Conservation (phyloP, 192 early-diverging fungal species). For the Hyaloraphidium curvatum region DNA sequence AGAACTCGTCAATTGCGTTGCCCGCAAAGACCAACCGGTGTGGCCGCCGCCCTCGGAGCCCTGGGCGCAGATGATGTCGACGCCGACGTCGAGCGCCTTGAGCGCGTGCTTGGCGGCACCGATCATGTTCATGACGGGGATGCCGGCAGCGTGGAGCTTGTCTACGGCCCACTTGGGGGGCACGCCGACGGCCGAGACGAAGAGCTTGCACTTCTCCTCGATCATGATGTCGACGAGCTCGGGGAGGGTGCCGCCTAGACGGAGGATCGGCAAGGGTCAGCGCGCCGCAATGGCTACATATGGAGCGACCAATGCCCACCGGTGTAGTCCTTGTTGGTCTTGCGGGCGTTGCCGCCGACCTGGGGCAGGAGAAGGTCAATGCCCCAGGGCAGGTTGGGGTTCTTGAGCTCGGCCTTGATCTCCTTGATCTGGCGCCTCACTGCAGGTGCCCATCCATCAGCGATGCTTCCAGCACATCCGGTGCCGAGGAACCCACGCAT, state of each 20-base stretch:
- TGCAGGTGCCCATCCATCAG: no score
- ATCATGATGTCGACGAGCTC: constrained; percentile 26
- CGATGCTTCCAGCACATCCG: background rate
- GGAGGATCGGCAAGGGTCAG: no score
- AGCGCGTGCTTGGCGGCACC: constrained; percentile 17
- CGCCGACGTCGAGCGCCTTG: constrained; percentile 21
- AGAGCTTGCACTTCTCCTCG: constrained; percentile 16
- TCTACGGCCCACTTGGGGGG: constrained; percentile 21
- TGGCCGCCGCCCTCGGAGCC: constrained; percentile 24
- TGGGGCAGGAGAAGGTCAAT: constrained; percentile 25
- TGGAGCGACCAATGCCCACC: no score
- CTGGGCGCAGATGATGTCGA: constrained; percentile 24
- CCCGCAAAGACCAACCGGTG: no score
- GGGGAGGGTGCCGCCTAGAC: no score
- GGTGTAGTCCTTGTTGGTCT: constrained; percentile 28
- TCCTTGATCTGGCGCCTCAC: constrained; percentile 9
- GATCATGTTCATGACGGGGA: constrained; percentile 23
- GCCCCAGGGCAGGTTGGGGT: constrained; percentile 20
- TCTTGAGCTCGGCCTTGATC: constrained; percentile 10
- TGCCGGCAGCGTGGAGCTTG: constrained; percentile 21
- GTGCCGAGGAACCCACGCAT: no score
- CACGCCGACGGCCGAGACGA: constrained; percentile 26
- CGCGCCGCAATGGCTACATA: no score
- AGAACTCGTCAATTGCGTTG: no score
- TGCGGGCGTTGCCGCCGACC: constrained; percentile 21